Conservation (phyloP, 2,329 filamentous ascomycete species). For the Nigrospora oryzae region DNA sequence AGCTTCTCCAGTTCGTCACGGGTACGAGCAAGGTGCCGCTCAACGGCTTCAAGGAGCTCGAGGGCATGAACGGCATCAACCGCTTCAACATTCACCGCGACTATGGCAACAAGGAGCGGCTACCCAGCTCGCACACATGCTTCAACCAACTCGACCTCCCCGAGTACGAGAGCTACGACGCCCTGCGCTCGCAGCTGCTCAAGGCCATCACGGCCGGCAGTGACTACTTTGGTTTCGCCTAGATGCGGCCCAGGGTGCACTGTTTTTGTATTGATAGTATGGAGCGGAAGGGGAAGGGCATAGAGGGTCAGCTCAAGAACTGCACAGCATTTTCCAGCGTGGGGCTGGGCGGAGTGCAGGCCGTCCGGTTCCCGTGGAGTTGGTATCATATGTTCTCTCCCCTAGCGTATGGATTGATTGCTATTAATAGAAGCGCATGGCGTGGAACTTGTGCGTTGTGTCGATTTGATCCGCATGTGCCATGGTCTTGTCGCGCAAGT, state of each 20-base stretch:
- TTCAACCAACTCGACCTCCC: slow-evolving; percentile 99
- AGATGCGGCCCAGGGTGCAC: slow-evolving; percentile 15
- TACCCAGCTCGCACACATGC: slow-evolving; percentile 95
- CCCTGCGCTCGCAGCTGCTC: slow-evolving; percentile 76
- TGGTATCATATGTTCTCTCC: too few relatives aligned
- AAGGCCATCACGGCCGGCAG: slow-evolving; percentile 97
- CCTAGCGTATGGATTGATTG: too few relatives aligned
- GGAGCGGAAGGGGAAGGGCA: too few relatives aligned
- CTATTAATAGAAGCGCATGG: too few relatives aligned
- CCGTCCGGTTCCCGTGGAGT: too few relatives aligned
- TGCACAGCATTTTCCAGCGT: too few relatives aligned
- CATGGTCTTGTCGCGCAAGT: too few relatives aligned
- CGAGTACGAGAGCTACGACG: slow-evolving; percentile 95
- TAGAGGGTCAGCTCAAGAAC: too few relatives aligned
- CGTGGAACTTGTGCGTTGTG: too few relatives aligned
- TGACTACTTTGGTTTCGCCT: slow-evolving; percentile 97
- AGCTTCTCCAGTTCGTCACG: slow-evolving; percentile 94
- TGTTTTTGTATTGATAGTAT: too few relatives aligned
- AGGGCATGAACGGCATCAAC: slow-evolving; percentile 98
- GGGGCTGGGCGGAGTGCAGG: too few relatives aligned
- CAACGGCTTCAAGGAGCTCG: slow-evolving; percentile 97
- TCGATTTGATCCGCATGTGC: too few relatives aligned
- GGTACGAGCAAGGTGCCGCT: slow-evolving; percentile 97
- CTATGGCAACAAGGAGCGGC: slow-evolving; percentile 89
- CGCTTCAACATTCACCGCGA: slow-evolving; percentile 98